Evolutionary conservation across 768 basidiomycete genomes (phyloP), one percentile per base, ranked within the genome.

Genomic region (Basidioascus undulatus): DNA sequence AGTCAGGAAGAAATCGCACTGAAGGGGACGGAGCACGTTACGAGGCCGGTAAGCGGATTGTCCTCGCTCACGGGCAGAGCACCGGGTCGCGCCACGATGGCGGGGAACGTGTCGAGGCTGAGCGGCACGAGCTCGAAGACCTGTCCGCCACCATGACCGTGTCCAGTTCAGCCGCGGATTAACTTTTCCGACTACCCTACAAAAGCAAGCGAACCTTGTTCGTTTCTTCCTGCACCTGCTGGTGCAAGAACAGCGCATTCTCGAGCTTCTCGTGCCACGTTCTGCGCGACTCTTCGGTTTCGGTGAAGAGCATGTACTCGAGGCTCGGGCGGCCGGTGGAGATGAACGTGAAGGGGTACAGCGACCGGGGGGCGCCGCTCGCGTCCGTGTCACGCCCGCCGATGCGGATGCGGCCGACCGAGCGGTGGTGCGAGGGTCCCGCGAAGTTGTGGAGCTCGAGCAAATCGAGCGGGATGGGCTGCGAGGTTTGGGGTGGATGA

Each of bases 11-110:
- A n/a, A 18, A 28, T 19, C 62, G 55, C 34, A 71, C 84, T 75
- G 58, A 96, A 87, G 10, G 89, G 86, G 18, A 83, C 80, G 2
- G 86, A 89, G 53, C 87, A 92, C 3, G 87, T 92, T 32, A 92
- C 87, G 54, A 55, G 43, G 28, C 28, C 28, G 28, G 9, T 9
- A 30, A 30, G 15, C 11, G 72, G 64, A 43, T 65, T 74, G 39
- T 81, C 78, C 39, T 74, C 68, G 49, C 71, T 48, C 18, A 30
- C 15, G 28, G 28, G 10, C 28, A 30, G 1, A 15, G 10, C 28
- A 15, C 15, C 28, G 28, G 28, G 10, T 15, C 28, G 10, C 9
- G 9, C 9, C 28, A 15, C 28, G 10, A 30, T 15, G 28, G 10
- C 69, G 35, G 76, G 59, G 65, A 92, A 92, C 0, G 82, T 86